Conservation (phyloP, 2,329 filamentous ascomycete genomes). For the Cercospora sp. region DNA sequence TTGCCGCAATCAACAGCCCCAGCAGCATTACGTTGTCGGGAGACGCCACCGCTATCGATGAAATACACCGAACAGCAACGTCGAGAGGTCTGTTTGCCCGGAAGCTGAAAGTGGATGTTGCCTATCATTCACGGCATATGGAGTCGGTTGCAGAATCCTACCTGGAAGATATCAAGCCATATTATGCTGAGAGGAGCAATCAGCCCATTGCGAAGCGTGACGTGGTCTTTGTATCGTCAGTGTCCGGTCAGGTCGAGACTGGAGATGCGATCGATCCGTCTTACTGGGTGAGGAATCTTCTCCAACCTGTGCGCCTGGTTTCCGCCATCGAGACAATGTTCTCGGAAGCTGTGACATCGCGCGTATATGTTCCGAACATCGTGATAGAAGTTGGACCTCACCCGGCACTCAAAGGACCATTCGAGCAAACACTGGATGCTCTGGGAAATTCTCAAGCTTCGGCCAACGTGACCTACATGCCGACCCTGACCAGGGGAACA, state of each 20-base stretch:
- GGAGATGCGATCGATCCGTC: not conserved
- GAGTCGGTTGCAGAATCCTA: slow-evolving; percentile 15
- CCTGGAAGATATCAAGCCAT: not conserved
- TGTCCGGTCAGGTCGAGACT: not conserved
- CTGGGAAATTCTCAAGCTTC: not conserved
- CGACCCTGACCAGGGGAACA: not conserved
- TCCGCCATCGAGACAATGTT: not conserved
- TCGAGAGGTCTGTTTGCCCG: slow-evolving; percentile 42
- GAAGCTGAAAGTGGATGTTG: slow-evolving; percentile 44
- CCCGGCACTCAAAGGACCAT: slow-evolving; percentile 10
- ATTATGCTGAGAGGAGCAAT: not conserved
- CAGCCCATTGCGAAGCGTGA: not conserved
- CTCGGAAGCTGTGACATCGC: not conserved
- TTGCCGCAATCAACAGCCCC: slow-evolving; percentile 44
- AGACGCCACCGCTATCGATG: slow-evolving; percentile 41
- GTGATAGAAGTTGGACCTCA: slow-evolving; percentile 17
- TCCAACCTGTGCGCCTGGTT: not conserved
- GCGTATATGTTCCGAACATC: not conserved
- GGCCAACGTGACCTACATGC: not conserved
- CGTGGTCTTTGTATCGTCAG: not conserved
- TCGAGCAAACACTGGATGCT: not conserved
- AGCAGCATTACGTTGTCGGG: slow-evolving; percentile 47
- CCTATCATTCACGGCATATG: slow-evolving; percentile 49
- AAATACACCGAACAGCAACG: slow-evolving; percentile 35
- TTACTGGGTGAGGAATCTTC: slow-evolving; percentile 13